These are phyloP conservation scores for Fusarium foetens DNA, from an alignment of 2,329 filamentous ascomycete species.

Conservation along the genomic window DNA sequence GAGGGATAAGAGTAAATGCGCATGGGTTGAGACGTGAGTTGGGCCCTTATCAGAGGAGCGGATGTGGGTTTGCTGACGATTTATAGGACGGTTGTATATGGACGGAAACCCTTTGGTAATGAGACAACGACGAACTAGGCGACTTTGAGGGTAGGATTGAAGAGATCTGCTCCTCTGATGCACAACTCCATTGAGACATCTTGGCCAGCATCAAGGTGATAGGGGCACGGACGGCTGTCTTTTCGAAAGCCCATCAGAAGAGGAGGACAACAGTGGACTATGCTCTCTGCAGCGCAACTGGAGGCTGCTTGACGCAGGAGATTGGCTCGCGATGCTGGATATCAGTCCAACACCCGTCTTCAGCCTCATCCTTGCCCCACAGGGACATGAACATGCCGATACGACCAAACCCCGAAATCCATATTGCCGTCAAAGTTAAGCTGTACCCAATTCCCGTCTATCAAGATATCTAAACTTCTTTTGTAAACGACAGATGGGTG, in stretches of 20 bases:
- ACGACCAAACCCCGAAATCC: neutral
- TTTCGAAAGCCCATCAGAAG: neutral
- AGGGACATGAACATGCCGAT: neutral
- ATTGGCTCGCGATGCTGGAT: neutral
- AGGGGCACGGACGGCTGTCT: neutral
- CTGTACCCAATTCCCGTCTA: neutral
- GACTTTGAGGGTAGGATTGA: neutral
- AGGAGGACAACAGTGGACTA: no score
- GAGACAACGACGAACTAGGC: neutral
- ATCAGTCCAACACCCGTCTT: neutral
- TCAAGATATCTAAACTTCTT: neutral
- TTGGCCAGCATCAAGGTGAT: neutral
- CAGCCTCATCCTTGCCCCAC: neutral
- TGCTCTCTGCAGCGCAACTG: neutral
- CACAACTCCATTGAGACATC: neutral
- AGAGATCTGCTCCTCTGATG: neutral
- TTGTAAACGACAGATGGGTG: neutral
- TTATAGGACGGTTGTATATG: conserved; percentile 33
- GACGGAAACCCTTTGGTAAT: conserved; percentile 18
- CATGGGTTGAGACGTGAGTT: conserved; percentile 31
- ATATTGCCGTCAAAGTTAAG: neutral
- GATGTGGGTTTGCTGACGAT: neutral
- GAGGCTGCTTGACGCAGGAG: neutral
- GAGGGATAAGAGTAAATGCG: conserved; percentile 20
- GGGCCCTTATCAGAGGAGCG: neutral